Evolutionary conservation across 2,329 filamentous ascomycete genomes (phyloP), one percentile per base, ranked within the genome.

Genomic region (Botryosphaeria agaves): DNA sequence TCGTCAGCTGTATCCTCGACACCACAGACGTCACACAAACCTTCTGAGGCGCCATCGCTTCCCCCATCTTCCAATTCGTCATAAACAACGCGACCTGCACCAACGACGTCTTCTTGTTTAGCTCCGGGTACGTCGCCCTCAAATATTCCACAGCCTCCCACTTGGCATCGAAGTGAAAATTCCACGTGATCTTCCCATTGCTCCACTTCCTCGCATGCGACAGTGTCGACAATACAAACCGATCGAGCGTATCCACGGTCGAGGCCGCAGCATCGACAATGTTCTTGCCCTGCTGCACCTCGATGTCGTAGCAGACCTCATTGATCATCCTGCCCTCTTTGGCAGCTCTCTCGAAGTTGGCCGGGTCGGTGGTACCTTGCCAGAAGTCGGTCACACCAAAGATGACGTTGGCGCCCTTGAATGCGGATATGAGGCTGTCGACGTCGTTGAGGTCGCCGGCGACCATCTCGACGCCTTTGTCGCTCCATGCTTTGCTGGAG

Each of bases 341-440:
- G n/a, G 31, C 24, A 6, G 47, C 44, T 14, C 34, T 30, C 4
- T 30, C 27, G 9, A 39, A 37, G 21, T 37, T 43, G 1, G 34
- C 30, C 1, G 43, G 38, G 19, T 40, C 26, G 18, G 32, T 17
- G 16, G 38, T 36, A 4, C 34, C 38, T n/a, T 38, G 36, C 44
- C 43, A 49, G 35, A 41, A 48, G 28, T 56, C 47, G 3, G 51
- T 57, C 14, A 51, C 45, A 27, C 44, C 42, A 38, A 47, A 51
- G 36, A 51, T 48, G 32, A 30, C 38, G 26, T 37, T 31, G 11
- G 46, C 41, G 21, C 42, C 45, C 12, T 36, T 6, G 32, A 51
- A 50, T 2, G 45, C 43, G 3, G 31, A 12, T 11, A 31, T 26
- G 14, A 49, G 38, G 1, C 43, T 42, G 2, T 34, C 29, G 3